Percentiles rank a stretch among this genome's conserved stretches.
Conservation (phyloP, 345 rosid species). For the Carallia pectinifolia region DNA sequence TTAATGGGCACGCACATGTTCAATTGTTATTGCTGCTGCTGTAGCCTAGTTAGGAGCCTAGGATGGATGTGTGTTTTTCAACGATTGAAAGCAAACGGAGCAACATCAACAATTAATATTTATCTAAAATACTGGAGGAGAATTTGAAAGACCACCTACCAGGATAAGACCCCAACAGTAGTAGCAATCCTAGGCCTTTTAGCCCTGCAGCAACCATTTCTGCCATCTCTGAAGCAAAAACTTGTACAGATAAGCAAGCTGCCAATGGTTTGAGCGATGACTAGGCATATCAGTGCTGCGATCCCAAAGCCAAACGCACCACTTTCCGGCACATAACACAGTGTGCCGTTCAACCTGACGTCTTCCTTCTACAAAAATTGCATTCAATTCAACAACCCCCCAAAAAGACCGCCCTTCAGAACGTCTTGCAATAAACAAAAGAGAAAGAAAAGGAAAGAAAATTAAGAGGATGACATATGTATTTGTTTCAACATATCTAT, state of each 20-base stretch:
- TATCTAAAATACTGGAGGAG: not conserved
- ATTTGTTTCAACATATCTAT: too few species aligned
- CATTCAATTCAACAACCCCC: not conserved
- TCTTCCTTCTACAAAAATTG: slow-evolving; percentile 45
- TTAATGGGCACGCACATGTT: too few species aligned
- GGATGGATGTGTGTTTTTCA: not conserved
- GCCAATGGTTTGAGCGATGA: slow-evolving; percentile 54
- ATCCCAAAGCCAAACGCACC: slow-evolving; percentile 51
- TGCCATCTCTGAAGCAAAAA: slow-evolving; percentile 23
- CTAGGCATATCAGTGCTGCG: slow-evolving; percentile 47
- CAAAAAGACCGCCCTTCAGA: not conserved
- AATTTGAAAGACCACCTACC: slow-evolving; percentile 42
- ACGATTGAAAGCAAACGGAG: not conserved
- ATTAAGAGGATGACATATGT: too few species aligned
- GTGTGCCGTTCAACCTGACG: slow-evolving; percentile 51
- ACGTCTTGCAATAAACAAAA: not conserved
- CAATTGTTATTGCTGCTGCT: too few species aligned
- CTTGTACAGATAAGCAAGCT: slow-evolving; percentile 35
- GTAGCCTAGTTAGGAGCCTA: too few species aligned
- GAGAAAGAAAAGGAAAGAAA: not conserved
- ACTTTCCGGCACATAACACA: slow-evolving; percentile 57
- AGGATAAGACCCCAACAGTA: slow-evolving; percentile 50
- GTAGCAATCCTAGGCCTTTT: slow-evolving; percentile 23
- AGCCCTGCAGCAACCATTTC: slow-evolving; percentile 23
- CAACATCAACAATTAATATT: not conserved